These are phyloP conservation scores for Castanea crenata DNA, from an alignment of 306 rosid genomes.

Conservation along the genomic window DNA sequence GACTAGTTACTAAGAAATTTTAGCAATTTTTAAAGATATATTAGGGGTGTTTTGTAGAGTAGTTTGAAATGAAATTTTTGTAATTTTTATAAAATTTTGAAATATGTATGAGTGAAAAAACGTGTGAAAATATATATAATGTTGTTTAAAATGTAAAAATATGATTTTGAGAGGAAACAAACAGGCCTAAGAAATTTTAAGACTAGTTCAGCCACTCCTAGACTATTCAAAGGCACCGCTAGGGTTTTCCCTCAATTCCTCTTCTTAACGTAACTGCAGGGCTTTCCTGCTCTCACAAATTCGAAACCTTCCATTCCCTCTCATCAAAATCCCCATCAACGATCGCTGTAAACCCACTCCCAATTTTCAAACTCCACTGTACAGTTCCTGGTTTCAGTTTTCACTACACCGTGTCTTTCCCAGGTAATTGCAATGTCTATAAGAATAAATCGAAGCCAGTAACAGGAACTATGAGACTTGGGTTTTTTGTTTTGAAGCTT, in stretches of 20 bases:
- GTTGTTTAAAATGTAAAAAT: too few relatives aligned
- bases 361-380: neutral
- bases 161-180: too few relatives aligned
- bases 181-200: too few relatives aligned
- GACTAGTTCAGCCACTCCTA: too few relatives aligned
- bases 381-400: neutral
- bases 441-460: neutral
- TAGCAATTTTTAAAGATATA: too few relatives aligned
- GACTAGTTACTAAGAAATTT: too few relatives aligned
- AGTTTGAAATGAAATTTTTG: too few relatives aligned
- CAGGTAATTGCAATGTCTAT: conserved; percentile 2
- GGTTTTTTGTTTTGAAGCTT: neutral
- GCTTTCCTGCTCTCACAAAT: neutral
- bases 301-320: neutral
- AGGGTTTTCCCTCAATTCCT: neutral
- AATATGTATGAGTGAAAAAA: too few relatives aligned
- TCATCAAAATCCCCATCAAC: neutral
- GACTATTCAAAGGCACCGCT: neutral
- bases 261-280: neutral
- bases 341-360: neutral
- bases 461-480: neutral
- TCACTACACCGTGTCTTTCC: neutral
- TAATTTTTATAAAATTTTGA: too few relatives aligned
- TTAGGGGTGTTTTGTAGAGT: too few relatives aligned
- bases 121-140: too few relatives aligned